These are phyloP conservation scores for Populus simonii DNA, from an alignment of 345 rosid genomes.

Conservation along the genomic window DNA sequence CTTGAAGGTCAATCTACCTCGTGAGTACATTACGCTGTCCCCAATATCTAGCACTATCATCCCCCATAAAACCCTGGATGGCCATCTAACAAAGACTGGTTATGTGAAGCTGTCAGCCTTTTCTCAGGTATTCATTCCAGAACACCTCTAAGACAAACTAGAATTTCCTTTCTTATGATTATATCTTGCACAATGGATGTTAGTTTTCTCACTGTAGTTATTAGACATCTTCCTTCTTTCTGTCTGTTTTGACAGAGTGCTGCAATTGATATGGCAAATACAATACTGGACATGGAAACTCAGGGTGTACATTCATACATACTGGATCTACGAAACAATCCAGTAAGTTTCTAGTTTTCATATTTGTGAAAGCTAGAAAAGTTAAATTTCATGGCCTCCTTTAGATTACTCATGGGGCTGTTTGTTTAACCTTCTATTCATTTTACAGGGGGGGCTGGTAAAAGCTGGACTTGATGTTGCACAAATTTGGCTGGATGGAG, in stretches of 20 bases:
- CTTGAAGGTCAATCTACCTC: slow-evolving; percentile 66
- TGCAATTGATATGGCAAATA: slow-evolving; percentile 66
- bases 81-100: slow-evolving; percentile 64
- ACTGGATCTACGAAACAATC: slow-evolving; percentile 80
- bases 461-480: slow-evolving; percentile 92
- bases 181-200: background rate
- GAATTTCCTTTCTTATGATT: background rate
- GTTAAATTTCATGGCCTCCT: slow-evolving; percentile 1
- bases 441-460: slow-evolving; percentile 84
- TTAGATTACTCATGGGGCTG: slow-evolving; percentile 5
- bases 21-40: slow-evolving; percentile 74
- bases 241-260: slow-evolving; percentile 51
- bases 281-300: slow-evolving; percentile 70
- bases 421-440: background rate
- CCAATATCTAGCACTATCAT: slow-evolving; percentile 78
- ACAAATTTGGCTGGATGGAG: slow-evolving; percentile 85
- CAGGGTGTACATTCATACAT: slow-evolving; percentile 79
- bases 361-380: background rate
- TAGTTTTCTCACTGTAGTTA: background rate
- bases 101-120: slow-evolving; percentile 70
- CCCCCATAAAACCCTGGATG: slow-evolving; percentile 68
- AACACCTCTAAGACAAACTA: background rate
- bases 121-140: slow-evolving; percentile 57
- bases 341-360: slow-evolving; percentile 35
- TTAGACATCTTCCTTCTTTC: background rate